Evolutionary conservation across 2,329 filamentous ascomycete genomes (phyloP).

Genomic region (Sphaerostilbella broomeana): DNA sequence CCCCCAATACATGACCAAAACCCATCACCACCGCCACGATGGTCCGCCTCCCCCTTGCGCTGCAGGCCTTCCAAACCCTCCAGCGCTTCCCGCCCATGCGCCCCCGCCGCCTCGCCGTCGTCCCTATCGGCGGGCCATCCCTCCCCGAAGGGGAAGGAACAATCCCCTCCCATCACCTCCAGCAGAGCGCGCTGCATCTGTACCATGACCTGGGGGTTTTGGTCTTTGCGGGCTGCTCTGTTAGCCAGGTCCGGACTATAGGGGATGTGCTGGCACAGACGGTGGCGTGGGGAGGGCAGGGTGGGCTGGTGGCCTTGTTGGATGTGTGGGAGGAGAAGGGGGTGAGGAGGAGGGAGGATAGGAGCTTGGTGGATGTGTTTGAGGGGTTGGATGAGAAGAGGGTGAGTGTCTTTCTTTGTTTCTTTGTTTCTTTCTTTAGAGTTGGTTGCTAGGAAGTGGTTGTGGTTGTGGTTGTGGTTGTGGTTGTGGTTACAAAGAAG

Average conservation of each 20-base stretch:
- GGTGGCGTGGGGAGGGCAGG: constrained; percentile 15
- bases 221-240: constrained; percentile 23
- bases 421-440: not conserved
- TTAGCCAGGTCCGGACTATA: constrained; percentile 18
- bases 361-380: constrained; percentile 6
- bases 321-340: constrained; percentile 6
- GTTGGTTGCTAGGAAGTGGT: not conserved
- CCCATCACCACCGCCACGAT: constrained; percentile 2
- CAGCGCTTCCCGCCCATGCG: constrained; percentile 17
- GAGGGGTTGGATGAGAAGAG: constrained; percentile 7
- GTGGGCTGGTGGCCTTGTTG: constrained; percentile 9
- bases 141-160: not conserved
- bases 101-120: constrained; percentile 14
- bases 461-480: too few relatives aligned
- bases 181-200: constrained; percentile 14
- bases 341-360: constrained; percentile 5
- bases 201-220: constrained; percentile 29
- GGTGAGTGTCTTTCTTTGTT: constrained; percentile 8
- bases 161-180: not conserved
- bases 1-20: too few relatives aligned
- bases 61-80: constrained; percentile 20
- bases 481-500: too few relatives aligned
- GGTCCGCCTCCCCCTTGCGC: constrained; percentile 13
- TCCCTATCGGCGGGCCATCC: constrained; percentile 13
- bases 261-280: constrained; percentile 18